Conservation (phyloP, 1,284 basidiomycete genomes). For the Moesziomyces globuligerus region DNA sequence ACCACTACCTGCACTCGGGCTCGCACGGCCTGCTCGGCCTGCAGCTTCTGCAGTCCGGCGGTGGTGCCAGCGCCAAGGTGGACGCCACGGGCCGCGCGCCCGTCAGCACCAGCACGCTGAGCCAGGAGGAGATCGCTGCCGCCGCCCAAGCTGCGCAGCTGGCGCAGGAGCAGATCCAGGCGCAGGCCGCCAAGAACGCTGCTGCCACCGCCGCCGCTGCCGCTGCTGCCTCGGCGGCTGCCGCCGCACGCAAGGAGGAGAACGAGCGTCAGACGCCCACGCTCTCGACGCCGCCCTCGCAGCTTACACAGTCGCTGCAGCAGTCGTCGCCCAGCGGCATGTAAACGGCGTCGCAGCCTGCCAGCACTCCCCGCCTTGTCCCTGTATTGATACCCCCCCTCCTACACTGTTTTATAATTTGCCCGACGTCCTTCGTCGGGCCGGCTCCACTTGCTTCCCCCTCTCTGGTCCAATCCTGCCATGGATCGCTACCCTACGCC, state of each 20-base stretch:
- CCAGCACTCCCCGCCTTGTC: constrained; percentile 2
- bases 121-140: constrained; percentile 60
- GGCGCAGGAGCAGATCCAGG: constrained; percentile 56
- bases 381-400: constrained; percentile 41
- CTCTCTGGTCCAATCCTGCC: constrained; percentile 17
- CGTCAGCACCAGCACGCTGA: constrained; percentile 62
- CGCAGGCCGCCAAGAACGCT: constrained; percentile 51
- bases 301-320: constrained; percentile 37
- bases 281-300: constrained; percentile 30
- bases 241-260: constrained; percentile 46
- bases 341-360: constrained; percentile 20
- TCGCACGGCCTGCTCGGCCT: constrained; percentile 75
- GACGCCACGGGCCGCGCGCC: constrained; percentile 63
- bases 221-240: constrained; percentile 39
- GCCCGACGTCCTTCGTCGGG: constrained; percentile 12
- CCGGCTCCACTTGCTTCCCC: constrained; percentile 12
- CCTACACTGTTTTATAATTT: constrained; percentile 39
- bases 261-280: constrained; percentile 20
- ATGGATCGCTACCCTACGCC: constrained; percentile 30
- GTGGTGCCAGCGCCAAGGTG: constrained; percentile 63
- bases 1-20: constrained; percentile 96
- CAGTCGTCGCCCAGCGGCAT: constrained; percentile 26
- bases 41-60: constrained; percentile 63
- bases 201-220: constrained; percentile 46
- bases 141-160: constrained; percentile 62